A percentile compares a stretch with the other conserved stretches of the same genome.
These are phyloP conservation scores for Galeopsis tetrahit DNA, from an alignment of 257 asterid species.

Conservation along the genomic window DNA sequence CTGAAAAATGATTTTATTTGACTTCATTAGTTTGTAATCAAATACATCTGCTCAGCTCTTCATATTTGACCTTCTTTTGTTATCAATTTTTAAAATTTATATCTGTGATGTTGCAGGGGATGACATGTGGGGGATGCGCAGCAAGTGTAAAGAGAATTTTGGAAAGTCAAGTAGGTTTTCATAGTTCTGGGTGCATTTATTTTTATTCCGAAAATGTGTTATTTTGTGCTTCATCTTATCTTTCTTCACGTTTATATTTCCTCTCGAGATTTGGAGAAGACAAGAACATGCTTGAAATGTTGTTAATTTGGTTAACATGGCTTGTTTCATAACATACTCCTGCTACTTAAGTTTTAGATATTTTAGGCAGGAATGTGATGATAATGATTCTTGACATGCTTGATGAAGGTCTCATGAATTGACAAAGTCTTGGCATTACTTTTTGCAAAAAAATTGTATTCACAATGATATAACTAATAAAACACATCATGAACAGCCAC, in stretches of 20 bases:
- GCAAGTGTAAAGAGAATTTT: slow-evolving; percentile 70
- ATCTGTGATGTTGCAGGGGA: slow-evolving; percentile 54
- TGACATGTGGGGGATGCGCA: slow-evolving; percentile 78
- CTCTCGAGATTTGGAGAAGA: slow-evolving; percentile 24
- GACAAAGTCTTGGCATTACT: slow-evolving; percentile 7
- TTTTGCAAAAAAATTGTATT: background rate
- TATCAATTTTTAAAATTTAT: background rate
- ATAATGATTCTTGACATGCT: slow-evolving; percentile 20
- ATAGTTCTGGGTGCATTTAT: slow-evolving; percentile 12
- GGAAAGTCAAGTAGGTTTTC: slow-evolving; percentile 64
- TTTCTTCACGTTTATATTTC: background rate
- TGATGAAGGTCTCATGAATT: slow-evolving; percentile 13
- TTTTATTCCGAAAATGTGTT: background rate
- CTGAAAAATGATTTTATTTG: background rate
- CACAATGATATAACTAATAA: slow-evolving; percentile 18
- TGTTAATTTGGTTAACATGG: background rate
- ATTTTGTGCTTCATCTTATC: background rate
- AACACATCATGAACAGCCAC: slow-evolving; percentile 63
- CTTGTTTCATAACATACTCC: background rate
- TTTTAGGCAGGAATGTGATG: slow-evolving; percentile 7
- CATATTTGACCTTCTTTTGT: background rate
- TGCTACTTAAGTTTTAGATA: slow-evolving; percentile 1
- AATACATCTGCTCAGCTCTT: slow-evolving; percentile 8
- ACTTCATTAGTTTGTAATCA: background rate
- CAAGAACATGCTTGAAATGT: slow-evolving; percentile 16